These are phyloP conservation scores for Blastocystis hominis DNA, from an alignment of 352 stramenopile genomes.

Conservation along the genomic window DNA sequence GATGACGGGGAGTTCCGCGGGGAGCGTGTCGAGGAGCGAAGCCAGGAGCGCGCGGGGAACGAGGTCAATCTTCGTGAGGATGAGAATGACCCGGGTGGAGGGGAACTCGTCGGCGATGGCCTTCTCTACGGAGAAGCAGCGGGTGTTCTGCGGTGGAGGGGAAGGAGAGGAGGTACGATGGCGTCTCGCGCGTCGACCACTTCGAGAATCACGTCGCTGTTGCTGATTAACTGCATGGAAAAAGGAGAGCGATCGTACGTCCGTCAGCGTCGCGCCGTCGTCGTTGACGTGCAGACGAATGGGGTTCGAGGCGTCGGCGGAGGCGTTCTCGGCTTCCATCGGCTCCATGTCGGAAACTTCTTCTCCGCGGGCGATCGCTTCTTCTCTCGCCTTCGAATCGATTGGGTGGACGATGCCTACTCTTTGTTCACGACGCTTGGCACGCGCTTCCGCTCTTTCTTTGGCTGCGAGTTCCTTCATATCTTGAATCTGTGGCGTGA, in stretches of 20 bases:
- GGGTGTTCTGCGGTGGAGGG: neutral
- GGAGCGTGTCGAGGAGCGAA: neutral
- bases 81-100: neutral
- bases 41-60: neutral
- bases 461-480: neutral
- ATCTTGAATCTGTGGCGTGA: neutral
- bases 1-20: neutral
- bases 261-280: neutral
- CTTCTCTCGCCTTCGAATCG: conserved; percentile 21
- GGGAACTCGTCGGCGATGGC: conserved; percentile 26
- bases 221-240: conserved; percentile 18
- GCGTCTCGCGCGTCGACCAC: conserved; percentile 33
- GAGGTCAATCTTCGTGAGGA: conserved; percentile 38
- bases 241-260: neutral
- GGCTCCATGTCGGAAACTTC: neutral
- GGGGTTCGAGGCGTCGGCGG: neutral
- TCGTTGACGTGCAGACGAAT: neutral
- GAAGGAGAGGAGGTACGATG: neutral
- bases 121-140: conserved; percentile 43
- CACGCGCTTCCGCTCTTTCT: neutral
- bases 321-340: neutral
- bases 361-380: conserved; percentile 27
- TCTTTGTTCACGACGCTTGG: neutral
- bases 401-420: neutral
- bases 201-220: conserved; percentile 43